phyloP scores from a whole-genome alignment of 2,329 filamentous ascomycete genomes.

The Teratosphaeria gauchensis region DNA sequence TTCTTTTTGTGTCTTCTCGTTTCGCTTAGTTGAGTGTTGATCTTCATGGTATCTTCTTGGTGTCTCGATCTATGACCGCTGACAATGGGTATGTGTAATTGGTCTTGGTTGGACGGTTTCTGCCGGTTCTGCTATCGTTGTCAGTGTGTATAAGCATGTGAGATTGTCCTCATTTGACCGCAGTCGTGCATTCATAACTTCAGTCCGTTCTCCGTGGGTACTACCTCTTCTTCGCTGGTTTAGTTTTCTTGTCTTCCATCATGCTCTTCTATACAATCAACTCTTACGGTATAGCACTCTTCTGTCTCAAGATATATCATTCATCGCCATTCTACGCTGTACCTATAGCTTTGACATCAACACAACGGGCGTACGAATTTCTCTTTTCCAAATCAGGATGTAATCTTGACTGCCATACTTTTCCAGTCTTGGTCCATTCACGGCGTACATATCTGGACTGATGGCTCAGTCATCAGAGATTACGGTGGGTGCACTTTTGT shows the following conservation, averaged over 20 bases:
- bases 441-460: neutral
- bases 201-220: neutral
- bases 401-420: too few relatives aligned
- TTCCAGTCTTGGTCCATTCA: too few relatives aligned
- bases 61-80: neutral
- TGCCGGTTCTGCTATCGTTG: neutral
- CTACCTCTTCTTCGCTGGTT: neutral
- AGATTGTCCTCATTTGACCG: neutral
- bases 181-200: neutral
- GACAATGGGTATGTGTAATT: neutral
- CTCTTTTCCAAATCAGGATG: neutral
- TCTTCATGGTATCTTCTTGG: neutral
- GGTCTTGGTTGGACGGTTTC: neutral
- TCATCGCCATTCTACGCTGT: neutral
- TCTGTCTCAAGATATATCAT: neutral
- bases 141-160: neutral
- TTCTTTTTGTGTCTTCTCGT: too few relatives aligned
- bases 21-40: neutral
- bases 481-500: neutral
- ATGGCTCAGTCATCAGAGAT: neutral
- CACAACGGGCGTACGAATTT: neutral
- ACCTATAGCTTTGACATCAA: neutral
- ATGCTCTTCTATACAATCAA: neutral
- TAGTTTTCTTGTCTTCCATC: neutral
- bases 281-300: neutral